These are phyloP conservation scores for Hymenoscyphus fraxineus DNA, from an alignment of 2,329 filamentous ascomycete genomes.

Conservation along the genomic window DNA sequence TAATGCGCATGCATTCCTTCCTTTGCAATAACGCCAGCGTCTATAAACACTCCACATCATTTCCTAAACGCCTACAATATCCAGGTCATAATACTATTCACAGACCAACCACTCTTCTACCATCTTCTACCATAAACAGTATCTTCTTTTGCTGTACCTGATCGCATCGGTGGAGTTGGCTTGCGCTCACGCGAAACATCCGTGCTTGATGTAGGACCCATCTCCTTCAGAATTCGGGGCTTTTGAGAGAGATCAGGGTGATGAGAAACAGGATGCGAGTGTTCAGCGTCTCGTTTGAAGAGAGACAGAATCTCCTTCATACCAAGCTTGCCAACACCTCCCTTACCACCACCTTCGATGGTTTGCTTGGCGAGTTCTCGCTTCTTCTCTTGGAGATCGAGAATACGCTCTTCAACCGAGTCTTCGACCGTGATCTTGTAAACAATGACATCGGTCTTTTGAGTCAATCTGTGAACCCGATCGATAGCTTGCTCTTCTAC, in stretches of 20 bases:
- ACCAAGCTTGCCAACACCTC: constrained; percentile 73
- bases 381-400: constrained; percentile 94
- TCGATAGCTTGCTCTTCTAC: constrained; percentile 99
- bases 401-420: constrained; percentile 88
- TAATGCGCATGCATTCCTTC: neutral
- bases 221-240: constrained; percentile 31
- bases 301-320: constrained; percentile 91
- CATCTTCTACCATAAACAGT: constrained; percentile 34
- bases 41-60: neutral
- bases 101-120: constrained; percentile 18
- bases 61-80: neutral
- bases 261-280: constrained; percentile 21
- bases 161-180: constrained; percentile 19
- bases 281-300: constrained; percentile 49
- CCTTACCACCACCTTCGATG: constrained; percentile 76
- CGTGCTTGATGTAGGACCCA: constrained; percentile 15
- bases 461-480: constrained; percentile 95
- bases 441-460: constrained; percentile 89
- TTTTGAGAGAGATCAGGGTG: constrained; percentile 28
- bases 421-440: constrained; percentile 87
- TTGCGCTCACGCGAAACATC: constrained; percentile 23
- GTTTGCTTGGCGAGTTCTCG: constrained; percentile 85
- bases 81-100: constrained; percentile 5
- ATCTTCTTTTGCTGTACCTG: constrained; percentile 27
- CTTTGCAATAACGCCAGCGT: neutral